phyloP scores from a whole-genome alignment of 2,329 filamentous ascomycete genomes.

The Talaromyces verruculosus region DNA sequence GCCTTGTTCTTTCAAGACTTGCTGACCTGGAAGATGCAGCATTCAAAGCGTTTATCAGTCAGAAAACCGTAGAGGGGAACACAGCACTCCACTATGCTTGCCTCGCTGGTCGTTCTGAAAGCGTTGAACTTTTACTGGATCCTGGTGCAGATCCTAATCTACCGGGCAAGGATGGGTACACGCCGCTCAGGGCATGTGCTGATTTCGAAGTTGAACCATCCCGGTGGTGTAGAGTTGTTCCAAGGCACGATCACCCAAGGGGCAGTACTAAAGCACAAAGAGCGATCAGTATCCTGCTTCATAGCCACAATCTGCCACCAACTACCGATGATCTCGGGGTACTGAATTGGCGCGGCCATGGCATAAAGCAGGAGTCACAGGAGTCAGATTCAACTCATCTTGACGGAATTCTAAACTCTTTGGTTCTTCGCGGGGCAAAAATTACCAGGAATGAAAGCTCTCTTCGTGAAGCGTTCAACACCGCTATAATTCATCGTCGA shows the following conservation, averaged over 20 bases:
- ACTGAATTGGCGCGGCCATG: background rate
- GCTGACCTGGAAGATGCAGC: background rate
- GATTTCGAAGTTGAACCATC: constrained; percentile 16
- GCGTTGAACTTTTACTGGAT: constrained; percentile 10
- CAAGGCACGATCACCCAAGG: background rate
- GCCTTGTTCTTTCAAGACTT: constrained; percentile 18
- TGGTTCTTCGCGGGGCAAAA: constrained; percentile 10
- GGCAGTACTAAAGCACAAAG: background rate
- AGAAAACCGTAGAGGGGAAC: constrained; percentile 19
- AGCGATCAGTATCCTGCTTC: background rate
- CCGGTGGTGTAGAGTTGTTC: background rate
- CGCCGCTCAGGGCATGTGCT: constrained; percentile 14
- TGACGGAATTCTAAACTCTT: constrained; percentile 6
- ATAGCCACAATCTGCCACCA: background rate
- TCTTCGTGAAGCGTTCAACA: constrained; percentile 6
- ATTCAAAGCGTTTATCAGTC: constrained; percentile 20
- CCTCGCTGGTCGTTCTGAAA: constrained; percentile 15
- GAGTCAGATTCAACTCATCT: constrained; percentile 5
- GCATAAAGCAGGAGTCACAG: background rate
- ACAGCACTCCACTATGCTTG: constrained; percentile 26
- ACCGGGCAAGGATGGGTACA: constrained; percentile 10
- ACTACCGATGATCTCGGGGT: background rate
- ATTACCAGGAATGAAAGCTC: background rate
- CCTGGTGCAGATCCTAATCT: constrained; percentile 10
- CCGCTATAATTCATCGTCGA: constrained; percentile 3